phyloP scores from a whole-genome alignment of 2,329 filamentous ascomycete genomes.

The Ascochyta lentis region DNA sequence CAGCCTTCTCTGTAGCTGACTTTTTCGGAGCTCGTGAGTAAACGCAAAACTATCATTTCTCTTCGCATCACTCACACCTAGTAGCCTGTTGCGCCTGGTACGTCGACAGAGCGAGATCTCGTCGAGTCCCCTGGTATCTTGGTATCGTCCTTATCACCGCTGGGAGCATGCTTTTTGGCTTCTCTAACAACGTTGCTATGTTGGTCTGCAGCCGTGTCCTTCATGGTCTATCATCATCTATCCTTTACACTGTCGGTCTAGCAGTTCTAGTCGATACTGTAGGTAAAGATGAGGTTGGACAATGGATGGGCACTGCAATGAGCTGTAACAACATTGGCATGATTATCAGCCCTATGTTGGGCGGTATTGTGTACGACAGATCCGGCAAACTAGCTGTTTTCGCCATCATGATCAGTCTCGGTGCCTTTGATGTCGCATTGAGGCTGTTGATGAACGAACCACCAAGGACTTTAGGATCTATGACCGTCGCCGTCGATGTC shows the following conservation, averaged over 20 bases:
- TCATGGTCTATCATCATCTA: conserved; percentile 21
- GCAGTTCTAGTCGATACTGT: conserved; percentile 24
- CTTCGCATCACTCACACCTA: not conserved
- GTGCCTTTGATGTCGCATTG: conserved; percentile 11
- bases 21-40: conserved; percentile 2
- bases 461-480: not conserved
- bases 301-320: conserved; percentile 26
- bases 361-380: conserved; percentile 24
- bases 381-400: conserved; percentile 22
- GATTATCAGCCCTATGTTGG: conserved; percentile 22
- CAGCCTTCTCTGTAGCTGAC: not conserved
- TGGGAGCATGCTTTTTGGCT: conserved; percentile 21
- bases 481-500: not conserved
- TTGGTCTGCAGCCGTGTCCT: conserved; percentile 20
- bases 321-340: conserved; percentile 22
- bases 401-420: conserved; percentile 20
- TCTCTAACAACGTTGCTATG: conserved; percentile 19
- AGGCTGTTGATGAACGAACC: conserved; percentile 25
- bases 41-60: not conserved
- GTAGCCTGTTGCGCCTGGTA: conserved; percentile 23
- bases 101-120: conserved; percentile 17
- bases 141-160: conserved; percentile 20
- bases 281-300: conserved; percentile 18
- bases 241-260: conserved; percentile 24
- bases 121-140: conserved; percentile 19